phyloP scores from a whole-genome alignment of 164 flowering plant species.

The Aristolochia californica region DNA sequence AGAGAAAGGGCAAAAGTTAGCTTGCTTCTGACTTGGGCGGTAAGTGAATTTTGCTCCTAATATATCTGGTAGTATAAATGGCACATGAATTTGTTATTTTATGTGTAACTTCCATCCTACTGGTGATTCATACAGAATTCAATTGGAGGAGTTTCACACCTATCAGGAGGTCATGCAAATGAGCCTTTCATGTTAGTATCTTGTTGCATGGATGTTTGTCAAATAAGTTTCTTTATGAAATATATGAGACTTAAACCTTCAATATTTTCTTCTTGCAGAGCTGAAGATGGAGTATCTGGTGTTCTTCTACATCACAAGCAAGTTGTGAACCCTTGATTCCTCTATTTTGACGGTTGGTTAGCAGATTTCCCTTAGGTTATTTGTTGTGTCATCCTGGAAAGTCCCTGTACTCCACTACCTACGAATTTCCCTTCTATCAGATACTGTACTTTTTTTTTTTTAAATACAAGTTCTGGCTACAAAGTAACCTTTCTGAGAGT shows the following conservation, averaged over 20 bases:
- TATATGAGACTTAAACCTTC: not conserved
- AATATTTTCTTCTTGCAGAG: constrained; percentile 33
- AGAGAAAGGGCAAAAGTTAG: constrained; percentile 87
- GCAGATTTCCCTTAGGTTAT: constrained; percentile 29
- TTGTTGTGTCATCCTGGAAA: constrained; percentile 16
- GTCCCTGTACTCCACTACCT: not conserved
- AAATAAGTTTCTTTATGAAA: constrained; percentile 33
- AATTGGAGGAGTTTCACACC: constrained; percentile 74
- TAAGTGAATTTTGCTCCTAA: constrained; percentile 25
- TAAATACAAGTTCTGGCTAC: too few species aligned
- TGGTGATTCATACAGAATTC: constrained; percentile 54
- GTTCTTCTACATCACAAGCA: constrained; percentile 98
- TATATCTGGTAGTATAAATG: constrained; percentile 1
- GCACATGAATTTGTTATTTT: not conserved
- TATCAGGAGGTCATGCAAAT: constrained; percentile 85
- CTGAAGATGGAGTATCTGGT: constrained; percentile 84
- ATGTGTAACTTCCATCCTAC: not conserved
- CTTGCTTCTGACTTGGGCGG: constrained; percentile 96
- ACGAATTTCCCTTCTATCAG: too few species aligned
- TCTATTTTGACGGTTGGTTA: constrained; percentile 51
- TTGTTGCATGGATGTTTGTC: constrained; percentile 26
- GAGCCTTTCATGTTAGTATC: constrained; percentile 73
- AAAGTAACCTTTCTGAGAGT: too few species aligned
- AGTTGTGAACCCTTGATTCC: constrained; percentile 51
- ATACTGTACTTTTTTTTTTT: too few species aligned